These are phyloP conservation scores for Eucalyptus erythrocorys DNA, from an alignment of 345 rosid species.

Conservation along the genomic window DNA sequence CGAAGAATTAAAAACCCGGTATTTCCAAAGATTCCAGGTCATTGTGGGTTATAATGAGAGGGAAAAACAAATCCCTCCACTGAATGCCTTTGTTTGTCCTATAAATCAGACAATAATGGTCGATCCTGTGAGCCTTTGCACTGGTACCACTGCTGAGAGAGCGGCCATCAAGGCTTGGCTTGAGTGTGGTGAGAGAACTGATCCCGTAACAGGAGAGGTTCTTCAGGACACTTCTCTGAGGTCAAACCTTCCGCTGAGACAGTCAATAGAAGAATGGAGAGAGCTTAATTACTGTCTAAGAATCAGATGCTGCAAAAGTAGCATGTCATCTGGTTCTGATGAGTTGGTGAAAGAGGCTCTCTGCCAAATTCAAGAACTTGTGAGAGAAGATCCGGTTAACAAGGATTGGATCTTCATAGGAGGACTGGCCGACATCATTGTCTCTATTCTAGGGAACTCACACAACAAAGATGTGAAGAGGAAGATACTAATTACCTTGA, in stretches of 20 bases:
- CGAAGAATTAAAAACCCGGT: constrained; percentile 35
- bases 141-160: constrained; percentile 72
- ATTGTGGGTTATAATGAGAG: constrained; percentile 27
- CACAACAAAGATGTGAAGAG: constrained; percentile 37
- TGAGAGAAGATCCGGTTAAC: constrained; percentile 49
- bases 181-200: constrained; percentile 24
- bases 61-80: constrained; percentile 39
- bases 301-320: constrained; percentile 38
- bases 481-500: constrained; percentile 40
- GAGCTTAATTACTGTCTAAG: constrained; percentile 57
- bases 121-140: constrained; percentile 68
- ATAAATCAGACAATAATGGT: constrained; percentile 34
- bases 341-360: constrained; percentile 28
- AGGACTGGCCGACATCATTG: constrained; percentile 37
- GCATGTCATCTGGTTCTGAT: constrained; percentile 30
- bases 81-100: constrained; percentile 36
- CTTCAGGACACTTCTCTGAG: constrained; percentile 48
- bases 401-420: constrained; percentile 57
- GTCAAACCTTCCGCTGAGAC: constrained; percentile 44
- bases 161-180: constrained; percentile 47
- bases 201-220: constrained; percentile 46
- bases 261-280: constrained; percentile 68
- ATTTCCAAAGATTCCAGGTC: constrained; percentile 33
- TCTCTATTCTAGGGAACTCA: constrained; percentile 31
- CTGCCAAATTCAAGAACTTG: constrained; percentile 41